These are phyloP conservation scores for Dichotomopilus funicola DNA, from an alignment of 2,329 filamentous ascomycete genomes.

Conservation along the genomic window DNA sequence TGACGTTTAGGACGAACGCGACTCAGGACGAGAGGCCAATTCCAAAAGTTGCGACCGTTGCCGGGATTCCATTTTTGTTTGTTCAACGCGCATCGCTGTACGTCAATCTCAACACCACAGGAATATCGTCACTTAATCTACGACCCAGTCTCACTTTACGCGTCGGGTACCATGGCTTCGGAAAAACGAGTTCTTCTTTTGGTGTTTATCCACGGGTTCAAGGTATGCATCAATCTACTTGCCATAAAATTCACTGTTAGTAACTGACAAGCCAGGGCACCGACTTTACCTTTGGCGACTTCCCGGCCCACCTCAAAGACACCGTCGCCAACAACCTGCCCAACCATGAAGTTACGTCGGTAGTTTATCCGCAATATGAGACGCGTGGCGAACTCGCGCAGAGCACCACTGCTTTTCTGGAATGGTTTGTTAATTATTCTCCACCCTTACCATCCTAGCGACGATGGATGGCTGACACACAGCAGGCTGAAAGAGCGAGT, in stretches of 20 bases:
- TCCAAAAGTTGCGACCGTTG: not conserved
- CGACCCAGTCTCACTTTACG: not conserved
- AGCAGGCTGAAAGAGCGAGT: slow-evolving; percentile 71
- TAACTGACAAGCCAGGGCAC: slow-evolving; percentile 45
- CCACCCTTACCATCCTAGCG: no score
- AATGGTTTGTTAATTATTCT: slow-evolving; percentile 29
- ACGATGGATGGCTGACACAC: not conserved
- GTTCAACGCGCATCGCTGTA: no score
- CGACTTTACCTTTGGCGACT: slow-evolving; percentile 62
- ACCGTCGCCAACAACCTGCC: slow-evolving; percentile 53
- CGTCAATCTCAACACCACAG: no score
- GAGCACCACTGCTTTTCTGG: slow-evolving; percentile 40
- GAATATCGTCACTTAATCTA: no score
- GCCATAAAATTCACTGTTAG: not conserved
- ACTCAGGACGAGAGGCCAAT: not conserved
- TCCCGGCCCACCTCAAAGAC: slow-evolving; percentile 57
- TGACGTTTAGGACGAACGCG: not conserved
- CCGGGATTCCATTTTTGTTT: no score
- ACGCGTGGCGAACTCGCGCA: slow-evolving; percentile 60
- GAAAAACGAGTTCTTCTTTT: slow-evolving; percentile 53
- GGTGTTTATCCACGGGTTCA: slow-evolving; percentile 62
- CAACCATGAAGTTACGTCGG: slow-evolving; percentile 52
- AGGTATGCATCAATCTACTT: not conserved
- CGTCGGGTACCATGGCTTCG: not conserved
- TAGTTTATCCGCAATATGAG: slow-evolving; percentile 67